phyloP scores from a whole-genome alignment of 306 rosid species.

The Acacia melanoxylon region DNA sequence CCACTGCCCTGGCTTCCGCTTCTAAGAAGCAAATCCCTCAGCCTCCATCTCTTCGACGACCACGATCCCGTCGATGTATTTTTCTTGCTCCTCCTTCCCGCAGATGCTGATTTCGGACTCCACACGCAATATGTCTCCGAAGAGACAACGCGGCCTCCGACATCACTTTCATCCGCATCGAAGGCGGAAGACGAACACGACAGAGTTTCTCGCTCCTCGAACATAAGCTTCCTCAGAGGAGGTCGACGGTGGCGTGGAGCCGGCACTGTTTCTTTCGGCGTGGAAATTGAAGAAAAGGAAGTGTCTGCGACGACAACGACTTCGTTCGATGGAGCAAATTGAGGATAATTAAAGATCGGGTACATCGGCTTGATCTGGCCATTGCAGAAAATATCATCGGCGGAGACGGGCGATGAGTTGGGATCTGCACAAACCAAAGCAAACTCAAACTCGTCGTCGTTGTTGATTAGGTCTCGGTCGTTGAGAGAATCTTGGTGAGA shows the following conservation, averaged over 20 bases:
- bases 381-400: slow-evolving; percentile 87
- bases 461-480: neutral
- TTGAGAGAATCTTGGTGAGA: neutral
- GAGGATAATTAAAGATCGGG: slow-evolving; percentile 48
- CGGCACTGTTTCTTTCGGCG: neutral
- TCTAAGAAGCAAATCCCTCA: slow-evolving; percentile 57
- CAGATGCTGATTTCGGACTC: slow-evolving; percentile 40
- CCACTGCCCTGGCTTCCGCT: slow-evolving; percentile 45
- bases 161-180: slow-evolving; percentile 57
- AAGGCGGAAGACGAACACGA: slow-evolving; percentile 65
- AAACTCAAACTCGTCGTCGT: slow-evolving; percentile 60
- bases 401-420: slow-evolving; percentile 47
- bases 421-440: slow-evolving; percentile 50
- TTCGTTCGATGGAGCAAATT: neutral
- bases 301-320: neutral
- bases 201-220: slow-evolving; percentile 58
- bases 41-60: slow-evolving; percentile 78
- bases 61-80: slow-evolving; percentile 56
- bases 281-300: neutral
- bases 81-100: slow-evolving; percentile 42
- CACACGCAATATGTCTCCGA: slow-evolving; percentile 71
- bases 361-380: slow-evolving; percentile 81
- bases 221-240: slow-evolving; percentile 76
- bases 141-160: slow-evolving; percentile 44
- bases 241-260: slow-evolving; percentile 52